Percentiles rank a stretch among this genome's conserved stretches.
phyloP scores from a whole-genome alignment of 768 basidiomycete species.

The Trametes meyenii region DNA sequence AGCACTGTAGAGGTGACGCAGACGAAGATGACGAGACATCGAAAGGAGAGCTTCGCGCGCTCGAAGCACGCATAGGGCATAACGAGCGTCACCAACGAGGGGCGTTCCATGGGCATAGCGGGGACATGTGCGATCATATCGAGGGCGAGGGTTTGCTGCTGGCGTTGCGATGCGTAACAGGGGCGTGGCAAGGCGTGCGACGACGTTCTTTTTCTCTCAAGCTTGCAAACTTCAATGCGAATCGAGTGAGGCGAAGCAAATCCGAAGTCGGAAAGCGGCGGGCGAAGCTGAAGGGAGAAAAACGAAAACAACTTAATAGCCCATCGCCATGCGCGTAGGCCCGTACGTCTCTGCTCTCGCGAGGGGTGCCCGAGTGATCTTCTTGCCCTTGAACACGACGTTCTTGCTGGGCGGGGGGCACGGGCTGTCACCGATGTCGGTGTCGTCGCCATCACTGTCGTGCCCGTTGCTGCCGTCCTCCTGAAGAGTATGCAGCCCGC shows the following conservation, averaged over 20 bases:
- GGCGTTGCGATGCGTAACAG: neutral
- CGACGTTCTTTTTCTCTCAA: constrained; percentile 5
- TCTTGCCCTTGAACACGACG: constrained; percentile 58
- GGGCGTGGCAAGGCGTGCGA: constrained; percentile 3
- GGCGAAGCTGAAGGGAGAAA: neutral
- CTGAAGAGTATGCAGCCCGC: constrained; percentile 60
- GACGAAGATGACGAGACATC: constrained; percentile 1
- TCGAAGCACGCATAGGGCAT: constrained; percentile 20
- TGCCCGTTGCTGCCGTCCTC: constrained; percentile 65
- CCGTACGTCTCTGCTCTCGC: constrained; percentile 72
- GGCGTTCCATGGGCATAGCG: constrained; percentile 25
- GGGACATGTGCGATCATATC: constrained; percentile 22
- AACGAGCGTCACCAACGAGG: constrained; percentile 27
- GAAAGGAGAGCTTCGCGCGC: constrained; percentile 15
- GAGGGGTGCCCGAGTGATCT: constrained; percentile 51
- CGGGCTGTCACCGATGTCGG: constrained; percentile 82
- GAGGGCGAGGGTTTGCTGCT: neutral
- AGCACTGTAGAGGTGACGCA: neutral
- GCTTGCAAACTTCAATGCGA: neutral
- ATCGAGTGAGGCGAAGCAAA: neutral
- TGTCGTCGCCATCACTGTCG: constrained; percentile 75
- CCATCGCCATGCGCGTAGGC: constrained; percentile 53
- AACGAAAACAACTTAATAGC: constrained; percentile 19
- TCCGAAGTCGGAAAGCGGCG: neutral
- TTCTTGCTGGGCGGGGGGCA: constrained; percentile 79